A percentile compares a stretch with the other conserved stretches of the same genome.
Evolutionary conservation across 768 basidiomycete species (phyloP).

Genomic region (Mycena maculata): DNA sequence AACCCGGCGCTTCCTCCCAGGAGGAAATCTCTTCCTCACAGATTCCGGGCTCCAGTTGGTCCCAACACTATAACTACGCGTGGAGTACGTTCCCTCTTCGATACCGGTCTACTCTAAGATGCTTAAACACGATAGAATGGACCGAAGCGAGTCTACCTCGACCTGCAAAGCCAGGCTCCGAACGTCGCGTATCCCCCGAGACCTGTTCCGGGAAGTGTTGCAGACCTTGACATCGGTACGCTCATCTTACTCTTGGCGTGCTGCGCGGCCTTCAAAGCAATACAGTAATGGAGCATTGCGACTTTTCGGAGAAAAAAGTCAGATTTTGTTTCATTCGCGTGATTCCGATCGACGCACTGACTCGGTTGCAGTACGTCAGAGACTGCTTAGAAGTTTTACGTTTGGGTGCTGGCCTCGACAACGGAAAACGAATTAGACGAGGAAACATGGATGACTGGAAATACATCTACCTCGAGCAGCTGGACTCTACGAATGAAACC

Average conservation of each 20-base stretch:
- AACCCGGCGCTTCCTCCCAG: conserved; percentile 83
- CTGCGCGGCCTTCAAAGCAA: not conserved
- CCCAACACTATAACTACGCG: conserved; percentile 67
- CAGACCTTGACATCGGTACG: conserved; percentile 79
- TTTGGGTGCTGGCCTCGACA: conserved; percentile 90
- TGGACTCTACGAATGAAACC: conserved; percentile 43
- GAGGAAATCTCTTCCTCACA: conserved; percentile 57
- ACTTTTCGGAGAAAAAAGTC: conserved; percentile 86
- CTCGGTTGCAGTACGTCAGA: conserved; percentile 82
- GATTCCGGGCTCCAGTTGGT: conserved; percentile 58
- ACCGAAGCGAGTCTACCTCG: conserved; percentile 80
- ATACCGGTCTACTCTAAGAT: too few species aligned
- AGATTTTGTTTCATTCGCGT: conserved; percentile 23
- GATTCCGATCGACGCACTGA: conserved; percentile 32
- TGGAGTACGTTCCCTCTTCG: conserved; percentile 54
- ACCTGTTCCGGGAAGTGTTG: conserved; percentile 84
- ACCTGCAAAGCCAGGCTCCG: conserved; percentile 70
- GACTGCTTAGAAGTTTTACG: conserved; percentile 96
- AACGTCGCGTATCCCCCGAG: conserved; percentile 87
- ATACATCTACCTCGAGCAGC: conserved; percentile 84
- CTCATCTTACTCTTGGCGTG: too few species aligned
- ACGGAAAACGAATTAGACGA: conserved; percentile 77
- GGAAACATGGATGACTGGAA: conserved; percentile 86
- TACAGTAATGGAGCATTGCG: conserved; percentile 89
- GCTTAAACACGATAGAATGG: conserved; percentile 50